Evolutionary conservation across 2,329 filamentous ascomycete genomes (phyloP), one percentile per base, ranked within the genome.

Genomic region (Aureobasidium mangrovei): DNA sequence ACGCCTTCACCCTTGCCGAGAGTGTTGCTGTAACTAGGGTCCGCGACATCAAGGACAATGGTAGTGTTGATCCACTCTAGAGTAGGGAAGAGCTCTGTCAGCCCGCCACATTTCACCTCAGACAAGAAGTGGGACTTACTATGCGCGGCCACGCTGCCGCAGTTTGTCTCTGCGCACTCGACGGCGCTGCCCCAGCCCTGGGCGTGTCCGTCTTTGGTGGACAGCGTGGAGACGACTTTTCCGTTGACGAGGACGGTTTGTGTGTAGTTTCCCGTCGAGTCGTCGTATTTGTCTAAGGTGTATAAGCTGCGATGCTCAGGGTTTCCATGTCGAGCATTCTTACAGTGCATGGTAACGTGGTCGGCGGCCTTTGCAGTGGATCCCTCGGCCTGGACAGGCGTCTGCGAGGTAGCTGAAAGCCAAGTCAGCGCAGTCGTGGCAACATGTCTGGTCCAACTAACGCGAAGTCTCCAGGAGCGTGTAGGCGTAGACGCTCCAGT

Each of bases 61-160:
- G 63, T 64, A 10, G 71, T 72, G 59, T 74, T 59, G 54, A 67
- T 35, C 43, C 43, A 45, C 7, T 7, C 8, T 67, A 67, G 71
- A 74, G 31, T 64, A 62, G 68, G 74, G 69, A 76, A 71, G 42
- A 76, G 79, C 69, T 71, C 61, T 4, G 79, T 82, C 1, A 71
- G 18, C 18, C 18, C 18, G 18, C 1, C 18, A 18, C 18, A 18
- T 18, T 18, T 1, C 18, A 18, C 18, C 18, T 18, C 18, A 18
- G 18, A 18, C 18, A 18, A 18, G 18, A 18, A 18, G 18, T 18
- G 1, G 18, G 18, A 18, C 18, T 18, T 18, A 18, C 18, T 18
- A 18, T 18, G 72, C 28, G 69, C 67, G 28, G 64, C 62, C 31
- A 74, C 63, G 35, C 67, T 72, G 18, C 72, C 71, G 59, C 72